These are phyloP conservation scores for Centrapalus pauciflorus DNA, from an alignment of 129 eudicot species.

Conservation along the genomic window DNA sequence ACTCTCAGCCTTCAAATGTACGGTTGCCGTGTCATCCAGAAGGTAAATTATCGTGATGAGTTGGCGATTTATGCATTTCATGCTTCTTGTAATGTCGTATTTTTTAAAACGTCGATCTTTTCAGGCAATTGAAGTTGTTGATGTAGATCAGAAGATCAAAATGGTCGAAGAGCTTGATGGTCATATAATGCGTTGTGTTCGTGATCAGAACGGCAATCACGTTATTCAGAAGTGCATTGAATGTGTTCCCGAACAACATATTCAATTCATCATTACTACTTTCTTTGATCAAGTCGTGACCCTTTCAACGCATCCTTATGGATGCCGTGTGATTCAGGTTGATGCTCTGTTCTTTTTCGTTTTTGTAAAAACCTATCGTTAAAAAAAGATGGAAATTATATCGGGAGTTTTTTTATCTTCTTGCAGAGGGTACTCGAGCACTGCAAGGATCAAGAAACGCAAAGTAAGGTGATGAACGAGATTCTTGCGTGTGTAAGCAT, in stretches of 20 bases:
- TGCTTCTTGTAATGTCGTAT: background rate
- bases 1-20: slow-evolving; percentile 82
- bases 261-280: slow-evolving; percentile 66
- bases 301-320: slow-evolving; percentile 91
- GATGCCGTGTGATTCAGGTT: slow-evolving; percentile 95
- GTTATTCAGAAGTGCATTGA: slow-evolving; percentile 95
- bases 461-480: slow-evolving; percentile 67
- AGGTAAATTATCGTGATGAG: slow-evolving; percentile 30
- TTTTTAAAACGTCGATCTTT: background rate
- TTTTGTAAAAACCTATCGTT: background rate
- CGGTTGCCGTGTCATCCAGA: slow-evolving; percentile 77
- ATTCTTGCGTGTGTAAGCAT: slow-evolving; percentile 71
- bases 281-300: slow-evolving; percentile 85
- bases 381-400: background rate
- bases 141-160: slow-evolving; percentile 86
- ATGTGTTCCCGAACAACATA: slow-evolving; percentile 88
- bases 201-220: slow-evolving; percentile 93
- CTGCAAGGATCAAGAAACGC: slow-evolving; percentile 57
- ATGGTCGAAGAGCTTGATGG: slow-evolving; percentile 95
- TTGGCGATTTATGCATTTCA: background rate
- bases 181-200: slow-evolving; percentile 86
- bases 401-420: background rate
- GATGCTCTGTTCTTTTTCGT: background rate
- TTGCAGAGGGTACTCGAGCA: slow-evolving; percentile 73
- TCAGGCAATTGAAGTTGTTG: slow-evolving; percentile 95